Evolutionary conservation across 2,329 filamentous ascomycete genomes (phyloP), one percentile per base, ranked within the genome.

Genomic region (Sporothrix schenckii): DNA sequence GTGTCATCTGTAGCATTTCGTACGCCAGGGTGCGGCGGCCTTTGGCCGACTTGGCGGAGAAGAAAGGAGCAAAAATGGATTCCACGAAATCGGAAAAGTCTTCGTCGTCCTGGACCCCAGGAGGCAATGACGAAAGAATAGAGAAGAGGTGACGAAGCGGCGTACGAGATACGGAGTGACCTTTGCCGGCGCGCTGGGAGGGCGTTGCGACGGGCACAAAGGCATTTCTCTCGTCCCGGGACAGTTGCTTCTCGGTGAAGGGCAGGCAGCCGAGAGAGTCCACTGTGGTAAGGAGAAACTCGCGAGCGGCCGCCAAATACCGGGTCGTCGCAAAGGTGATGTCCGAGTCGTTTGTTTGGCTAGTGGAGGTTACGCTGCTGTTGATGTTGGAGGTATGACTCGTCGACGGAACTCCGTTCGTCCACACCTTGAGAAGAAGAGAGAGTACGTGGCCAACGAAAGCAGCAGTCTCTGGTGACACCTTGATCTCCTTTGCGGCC

Each of bases 401-500:
- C n/a, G 80, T 82, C 61, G 81, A 80, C 9, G 85, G 77, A 16
- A 90, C 85, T 21, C 87, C 87, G 14, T 76, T 78, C 21, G 82
- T 82, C 92, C 93, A 97, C 2, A 94, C 79, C 34, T 85, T 87
- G 65, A 88, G 86, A 7, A 97, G 81, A 27, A 93, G 80, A 54
- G 88, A 88, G 66, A 94, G 85, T 27, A 93, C 84, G 54, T 88
- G 85, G 27, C 91, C 90, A 72, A 97, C 85, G 71, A 94, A 94
- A 72, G 89, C 87, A 76, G 92, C 91, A 1, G 93, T 92, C 72
- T 98, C 94, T 14, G 87, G 86, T 0, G 93, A 93, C 7, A 94
- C 89, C 75, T 94, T 97, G 75, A 99, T 91, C 79, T 99, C 95
- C 79, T 97, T 97, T 54, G 85, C 86, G 30, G 90, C 90, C 52